Percentiles rank a stretch among this genome's conserved stretches.
phyloP scores from a whole-genome alignment of 208 protist species.

The Angomonas ambiguus region DNA sequence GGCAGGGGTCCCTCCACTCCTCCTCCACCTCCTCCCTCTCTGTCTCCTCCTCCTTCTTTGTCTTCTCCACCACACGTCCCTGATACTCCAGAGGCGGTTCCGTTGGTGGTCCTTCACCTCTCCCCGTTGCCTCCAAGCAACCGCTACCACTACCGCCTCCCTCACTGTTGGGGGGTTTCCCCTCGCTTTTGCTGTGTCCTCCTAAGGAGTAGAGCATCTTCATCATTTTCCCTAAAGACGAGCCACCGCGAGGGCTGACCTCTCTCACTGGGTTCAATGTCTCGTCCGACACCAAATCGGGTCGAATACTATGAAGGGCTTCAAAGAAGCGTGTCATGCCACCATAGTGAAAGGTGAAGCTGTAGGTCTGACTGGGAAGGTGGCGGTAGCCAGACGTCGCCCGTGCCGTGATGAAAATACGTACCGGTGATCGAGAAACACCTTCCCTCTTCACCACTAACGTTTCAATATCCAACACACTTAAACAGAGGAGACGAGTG shows the following conservation, averaged over 20 bases:
- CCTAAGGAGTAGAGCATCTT: background rate
- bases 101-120: background rate
- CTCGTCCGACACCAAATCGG: constrained; percentile 6
- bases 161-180: background rate
- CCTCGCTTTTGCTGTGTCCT: background rate
- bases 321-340: constrained; percentile 29
- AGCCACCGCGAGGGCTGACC: background rate
- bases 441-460: background rate
- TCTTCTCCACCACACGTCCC: background rate
- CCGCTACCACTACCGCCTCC: background rate
- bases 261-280: background rate
- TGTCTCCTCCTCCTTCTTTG: background rate
- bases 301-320: constrained; percentile 16
- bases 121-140: background rate
- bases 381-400: background rate
- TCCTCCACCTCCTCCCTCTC: background rate
- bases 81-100: background rate
- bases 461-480: background rate
- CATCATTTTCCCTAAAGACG: background rate
- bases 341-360: constrained; percentile 34
- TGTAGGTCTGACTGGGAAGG: background rate
- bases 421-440: background rate
- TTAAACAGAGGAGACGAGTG: background rate
- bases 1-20: background rate
- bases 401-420: background rate